Evolutionary conservation across 1,284 basidiomycete species (phyloP).

Genomic region (Fistulina hepatica): DNA sequence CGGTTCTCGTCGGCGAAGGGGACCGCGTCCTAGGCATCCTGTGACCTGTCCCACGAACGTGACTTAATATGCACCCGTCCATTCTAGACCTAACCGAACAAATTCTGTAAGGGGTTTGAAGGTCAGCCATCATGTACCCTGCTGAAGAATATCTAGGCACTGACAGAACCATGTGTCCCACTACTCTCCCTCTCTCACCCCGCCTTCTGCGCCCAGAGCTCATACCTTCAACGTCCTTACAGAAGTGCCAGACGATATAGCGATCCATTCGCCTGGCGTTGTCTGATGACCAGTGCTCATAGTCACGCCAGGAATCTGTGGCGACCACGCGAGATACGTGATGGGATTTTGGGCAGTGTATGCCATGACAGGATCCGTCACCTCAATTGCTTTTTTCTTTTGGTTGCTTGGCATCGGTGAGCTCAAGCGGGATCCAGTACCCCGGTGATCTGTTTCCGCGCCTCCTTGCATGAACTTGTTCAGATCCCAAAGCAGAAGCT

Average conservation of each 20-base stretch:
- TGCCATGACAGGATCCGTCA: conserved; percentile 71
- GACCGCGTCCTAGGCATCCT: too few relatives aligned
- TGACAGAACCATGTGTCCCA: too few relatives aligned
- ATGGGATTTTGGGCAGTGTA: conserved; percentile 76
- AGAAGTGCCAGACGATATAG: conserved; percentile 72
- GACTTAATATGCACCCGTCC: too few relatives aligned
- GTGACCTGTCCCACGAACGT: too few relatives aligned
- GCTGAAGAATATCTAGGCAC: too few relatives aligned
- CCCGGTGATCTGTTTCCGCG: conserved; percentile 40
- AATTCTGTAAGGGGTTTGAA: too few relatives aligned
- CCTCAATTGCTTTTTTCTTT: conserved; percentile 54
- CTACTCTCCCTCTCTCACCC: too few relatives aligned
- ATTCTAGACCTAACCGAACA: too few relatives aligned
- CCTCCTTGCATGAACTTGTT: conserved; percentile 48
- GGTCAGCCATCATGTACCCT: too few relatives aligned
- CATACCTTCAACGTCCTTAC: conserved; percentile 77
- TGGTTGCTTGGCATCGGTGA: conserved; percentile 67
- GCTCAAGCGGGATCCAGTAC: conserved; percentile 55
- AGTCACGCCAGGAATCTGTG: conserved; percentile 60
- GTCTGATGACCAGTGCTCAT: conserved; percentile 65
- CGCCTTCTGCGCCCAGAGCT: background rate
- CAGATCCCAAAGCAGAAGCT: conserved; percentile 85
- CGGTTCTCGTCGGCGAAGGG: too few relatives aligned
- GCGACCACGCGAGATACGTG: conserved; percentile 83
- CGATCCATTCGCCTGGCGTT: conserved; percentile 81